phyloP scores from a whole-genome alignment of 2,329 filamentous ascomycete species.

The Pyricularia sp. region DNA sequence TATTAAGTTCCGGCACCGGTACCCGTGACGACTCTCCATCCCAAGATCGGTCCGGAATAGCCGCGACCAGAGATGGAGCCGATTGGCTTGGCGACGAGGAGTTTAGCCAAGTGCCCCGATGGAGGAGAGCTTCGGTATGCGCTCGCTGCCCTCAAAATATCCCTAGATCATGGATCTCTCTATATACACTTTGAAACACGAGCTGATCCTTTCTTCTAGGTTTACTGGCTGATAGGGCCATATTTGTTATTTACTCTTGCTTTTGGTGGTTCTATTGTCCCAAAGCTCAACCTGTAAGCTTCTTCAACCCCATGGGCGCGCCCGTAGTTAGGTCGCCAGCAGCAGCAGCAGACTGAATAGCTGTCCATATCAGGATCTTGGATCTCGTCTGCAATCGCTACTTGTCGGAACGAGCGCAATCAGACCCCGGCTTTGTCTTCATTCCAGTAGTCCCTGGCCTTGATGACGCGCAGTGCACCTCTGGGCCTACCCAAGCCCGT shows the following conservation, averaged over 20 bases:
- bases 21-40: neutral
- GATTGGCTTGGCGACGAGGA: constrained; percentile 44
- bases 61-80: constrained; percentile 8
- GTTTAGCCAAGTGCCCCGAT: constrained; percentile 53
- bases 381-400: constrained; percentile 77
- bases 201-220: constrained; percentile 34
- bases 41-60: neutral
- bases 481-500: constrained; percentile 45
- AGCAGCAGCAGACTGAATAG: neutral
- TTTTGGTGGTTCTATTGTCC: constrained; percentile 77
- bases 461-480: constrained; percentile 67
- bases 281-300: constrained; percentile 67
- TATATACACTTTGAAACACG: neutral
- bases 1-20: neutral
- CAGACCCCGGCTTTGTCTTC: constrained; percentile 50
- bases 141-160: neutral
- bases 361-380: constrained; percentile 45
- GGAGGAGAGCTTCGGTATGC: constrained; percentile 52
- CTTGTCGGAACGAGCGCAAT: constrained; percentile 55
- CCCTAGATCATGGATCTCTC: neutral
- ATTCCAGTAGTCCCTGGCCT: constrained; percentile 56
- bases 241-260: constrained; percentile 77
- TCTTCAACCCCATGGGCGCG: neutral
- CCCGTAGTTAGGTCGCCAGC: neutral
- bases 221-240: constrained; percentile 75